phyloP scores from a whole-genome alignment of 2,329 filamentous ascomycete species.

The Salinomyces thailandicus region DNA sequence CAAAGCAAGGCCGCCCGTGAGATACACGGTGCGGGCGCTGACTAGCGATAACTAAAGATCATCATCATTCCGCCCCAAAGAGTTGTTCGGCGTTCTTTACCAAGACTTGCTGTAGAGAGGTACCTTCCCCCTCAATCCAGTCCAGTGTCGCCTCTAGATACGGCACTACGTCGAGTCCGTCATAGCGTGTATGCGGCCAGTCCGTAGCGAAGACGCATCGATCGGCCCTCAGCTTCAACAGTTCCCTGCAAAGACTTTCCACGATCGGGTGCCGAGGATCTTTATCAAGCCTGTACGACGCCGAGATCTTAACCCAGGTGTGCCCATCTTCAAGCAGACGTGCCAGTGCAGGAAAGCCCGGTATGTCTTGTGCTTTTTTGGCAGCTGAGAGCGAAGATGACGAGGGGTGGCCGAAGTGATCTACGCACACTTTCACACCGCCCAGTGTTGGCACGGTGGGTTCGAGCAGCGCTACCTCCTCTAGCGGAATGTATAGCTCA shows the following conservation, averaged over 20 bases:
- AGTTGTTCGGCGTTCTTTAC: constrained; percentile 46
- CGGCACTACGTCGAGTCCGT: constrained; percentile 45
- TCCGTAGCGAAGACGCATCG: constrained; percentile 50
- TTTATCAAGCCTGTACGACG: constrained; percentile 45
- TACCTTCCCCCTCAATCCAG: constrained; percentile 40
- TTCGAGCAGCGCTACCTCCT: constrained; percentile 40
- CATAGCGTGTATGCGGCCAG: constrained; percentile 55
- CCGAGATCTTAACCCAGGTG: constrained; percentile 50
- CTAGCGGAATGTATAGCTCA: constrained; percentile 48
- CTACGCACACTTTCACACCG: constrained; percentile 44
- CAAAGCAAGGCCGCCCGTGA: too few relatives aligned
- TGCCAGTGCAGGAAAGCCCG: constrained; percentile 42
- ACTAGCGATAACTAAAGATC: too few relatives aligned
- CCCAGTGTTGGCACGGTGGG: constrained; percentile 37
- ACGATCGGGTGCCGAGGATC: constrained; percentile 37
- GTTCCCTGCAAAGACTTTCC: constrained; percentile 39
- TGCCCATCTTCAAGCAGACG: constrained; percentile 37
- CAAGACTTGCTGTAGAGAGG: constrained; percentile 43
- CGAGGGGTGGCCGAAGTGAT: constrained; percentile 44
- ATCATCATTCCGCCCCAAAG: constrained; percentile 16
- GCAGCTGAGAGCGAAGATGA: constrained; percentile 32
- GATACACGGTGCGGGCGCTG: too few relatives aligned
- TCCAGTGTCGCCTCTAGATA: constrained; percentile 46
- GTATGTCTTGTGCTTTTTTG: constrained; percentile 31
- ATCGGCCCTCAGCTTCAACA: constrained; percentile 36